Conservation (phyloP, 2,329 filamentous ascomycete species). For the Leptographium flavum region DNA sequence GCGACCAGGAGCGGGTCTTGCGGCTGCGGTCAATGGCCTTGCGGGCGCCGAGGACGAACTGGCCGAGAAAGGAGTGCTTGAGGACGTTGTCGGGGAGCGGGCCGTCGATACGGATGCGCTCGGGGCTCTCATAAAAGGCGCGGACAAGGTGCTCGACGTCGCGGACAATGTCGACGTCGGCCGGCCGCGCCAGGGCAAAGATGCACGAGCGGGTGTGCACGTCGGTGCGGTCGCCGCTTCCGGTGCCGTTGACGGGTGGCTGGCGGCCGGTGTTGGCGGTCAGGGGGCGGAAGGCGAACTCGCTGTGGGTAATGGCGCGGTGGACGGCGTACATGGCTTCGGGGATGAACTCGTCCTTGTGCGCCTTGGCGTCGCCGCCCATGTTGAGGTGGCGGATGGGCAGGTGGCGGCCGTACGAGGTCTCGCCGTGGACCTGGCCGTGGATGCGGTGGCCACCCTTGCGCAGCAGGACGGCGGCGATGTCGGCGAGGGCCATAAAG, state of each 20-base stretch:
- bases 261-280: constrained; percentile 24
- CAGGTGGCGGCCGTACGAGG: neutral
- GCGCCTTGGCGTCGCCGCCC: constrained; percentile 4
- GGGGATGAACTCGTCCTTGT: constrained; percentile 24
- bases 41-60: constrained; percentile 36
- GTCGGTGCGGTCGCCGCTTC: neutral
- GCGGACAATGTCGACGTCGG: constrained; percentile 37
- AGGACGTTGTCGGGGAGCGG: constrained; percentile 11
- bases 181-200: constrained; percentile 45
- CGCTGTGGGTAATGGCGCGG: constrained; percentile 43
- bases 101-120: constrained; percentile 10
- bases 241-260: neutral
- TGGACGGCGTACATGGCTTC: constrained; percentile 56
- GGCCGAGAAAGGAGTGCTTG: constrained; percentile 17
- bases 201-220: constrained; percentile 34
- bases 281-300: constrained; percentile 41
- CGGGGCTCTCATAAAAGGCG: constrained; percentile 30
- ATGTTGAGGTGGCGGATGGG: constrained; percentile 1
- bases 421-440: neutral
- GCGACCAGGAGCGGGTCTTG: constrained; percentile 30
- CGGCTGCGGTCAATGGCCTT: constrained; percentile 37
- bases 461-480: constrained; percentile 29
- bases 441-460: neutral
- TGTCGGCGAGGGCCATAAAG: constrained; percentile 32
- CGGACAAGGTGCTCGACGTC: constrained; percentile 38